Conservation (phyloP, 495 filamentous ascomycete genomes). For the Aspergillus conjunctus region DNA sequence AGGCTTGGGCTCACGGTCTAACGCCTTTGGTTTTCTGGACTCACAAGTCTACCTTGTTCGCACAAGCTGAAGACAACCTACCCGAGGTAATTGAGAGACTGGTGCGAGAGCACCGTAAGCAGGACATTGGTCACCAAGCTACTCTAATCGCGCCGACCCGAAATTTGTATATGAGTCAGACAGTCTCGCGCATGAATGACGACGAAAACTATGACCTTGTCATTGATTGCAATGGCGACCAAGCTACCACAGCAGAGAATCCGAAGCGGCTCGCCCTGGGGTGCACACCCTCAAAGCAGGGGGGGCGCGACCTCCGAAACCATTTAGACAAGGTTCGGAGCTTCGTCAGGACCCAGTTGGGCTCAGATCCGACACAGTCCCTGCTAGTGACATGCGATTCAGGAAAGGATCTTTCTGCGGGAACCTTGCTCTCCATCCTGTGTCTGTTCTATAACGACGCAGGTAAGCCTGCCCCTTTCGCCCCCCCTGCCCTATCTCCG, state of each 20-base stretch:
- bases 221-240: constrained; percentile 45
- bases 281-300: constrained; percentile 66
- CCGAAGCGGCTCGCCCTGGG: constrained; percentile 60
- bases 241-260: constrained; percentile 36
- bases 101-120: constrained; percentile 39
- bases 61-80: constrained; percentile 63
- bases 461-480: constrained; percentile 39
- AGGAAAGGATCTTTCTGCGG: constrained; percentile 67
- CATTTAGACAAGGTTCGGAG: constrained; percentile 56
- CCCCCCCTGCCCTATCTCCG: background rate
- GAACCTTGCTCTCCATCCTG: constrained; percentile 61
- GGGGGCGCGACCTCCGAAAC: constrained; percentile 71
- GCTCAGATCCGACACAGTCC: constrained; percentile 31
- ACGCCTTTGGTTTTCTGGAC: constrained; percentile 80
- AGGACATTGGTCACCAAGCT: constrained; percentile 25
- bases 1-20: constrained; percentile 81
- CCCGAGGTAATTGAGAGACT: constrained; percentile 62
- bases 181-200: constrained; percentile 20
- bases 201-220: constrained; percentile 44
- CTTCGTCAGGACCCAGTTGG: constrained; percentile 47
- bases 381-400: constrained; percentile 62
- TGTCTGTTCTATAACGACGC: constrained; percentile 63
- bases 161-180: constrained; percentile 43
- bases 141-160: constrained; percentile 40
- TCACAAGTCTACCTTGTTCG: constrained; percentile 57